A percentile compares a stretch with the other conserved stretches of the same genome.
Evolutionary conservation across 2,329 filamentous ascomycete species (phyloP).

Genomic region (Neonectria ditissima): DNA sequence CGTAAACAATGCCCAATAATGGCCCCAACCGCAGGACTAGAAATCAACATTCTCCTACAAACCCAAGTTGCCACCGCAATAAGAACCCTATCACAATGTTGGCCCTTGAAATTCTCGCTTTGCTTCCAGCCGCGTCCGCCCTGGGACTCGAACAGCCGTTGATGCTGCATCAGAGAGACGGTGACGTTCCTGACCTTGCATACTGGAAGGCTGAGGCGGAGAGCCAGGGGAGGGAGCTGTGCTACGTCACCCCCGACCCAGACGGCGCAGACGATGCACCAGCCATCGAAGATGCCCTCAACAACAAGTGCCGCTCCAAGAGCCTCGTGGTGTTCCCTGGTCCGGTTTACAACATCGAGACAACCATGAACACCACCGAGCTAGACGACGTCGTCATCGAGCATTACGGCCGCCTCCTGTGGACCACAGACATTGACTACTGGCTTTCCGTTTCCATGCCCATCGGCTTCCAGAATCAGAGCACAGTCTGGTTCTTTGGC

Average conservation of each 20-base stretch:
- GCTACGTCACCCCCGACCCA: constrained; percentile 6
- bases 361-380: constrained; percentile 8
- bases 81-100: background rate
- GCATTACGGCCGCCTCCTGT: constrained; percentile 36
- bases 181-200: background rate
- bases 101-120: background rate
- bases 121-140: background rate
- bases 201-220: constrained; percentile 7
- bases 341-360: constrained; percentile 7
- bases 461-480: constrained; percentile 67
- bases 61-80: background rate
- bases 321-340: constrained; percentile 10
- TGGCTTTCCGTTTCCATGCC: constrained; percentile 64
- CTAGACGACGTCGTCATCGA: constrained; percentile 12
- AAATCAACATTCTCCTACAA: background rate
- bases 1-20: background rate
- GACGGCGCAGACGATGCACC: constrained; percentile 10
- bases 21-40: background rate
- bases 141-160: background rate
- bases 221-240: constrained; percentile 4
- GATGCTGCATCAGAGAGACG: background rate
- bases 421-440: constrained; percentile 61
- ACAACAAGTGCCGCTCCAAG: constrained; percentile 6
- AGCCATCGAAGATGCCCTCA: constrained; percentile 9
- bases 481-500: constrained; percentile 65